Evolutionary conservation across 129 eudicot species (phyloP), one percentile per base, ranked within the genome.

Genomic region (Centella asiatica): DNA sequence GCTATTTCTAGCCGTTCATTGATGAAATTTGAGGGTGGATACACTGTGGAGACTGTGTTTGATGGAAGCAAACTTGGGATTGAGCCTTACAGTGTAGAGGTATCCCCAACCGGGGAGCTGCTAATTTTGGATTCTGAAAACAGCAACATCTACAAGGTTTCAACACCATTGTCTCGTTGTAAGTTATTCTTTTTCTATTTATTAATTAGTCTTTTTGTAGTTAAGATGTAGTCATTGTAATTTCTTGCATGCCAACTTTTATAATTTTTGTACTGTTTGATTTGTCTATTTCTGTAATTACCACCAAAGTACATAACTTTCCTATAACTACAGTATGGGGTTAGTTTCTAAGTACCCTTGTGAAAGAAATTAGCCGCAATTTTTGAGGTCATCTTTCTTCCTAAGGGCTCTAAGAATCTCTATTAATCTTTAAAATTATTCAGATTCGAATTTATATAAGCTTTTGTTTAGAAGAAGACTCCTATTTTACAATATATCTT

Each of bases 61-160:
- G 96, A 92, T 75, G 98, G 98, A 57, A 87, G 86, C 60, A 92
- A 84, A 77, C 84, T 80, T 64, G 98, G 98, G 54, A 87, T 92
- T 74, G 98, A 92, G 47, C 98, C 98, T 37, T 75, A 92, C 52
- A 76, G 88, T 6, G 86, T 92, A 27, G 86, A 82, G 63, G 74
- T 83, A 17, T 74, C 95, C 53, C 79, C 85, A 56, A 61, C 74
- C 57, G 98, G 95, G 19, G 98, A 92, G 44, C 70, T 92, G 70
- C 61, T 92, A 14, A 52, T 92, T 10, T 71, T 87, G 57, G 98
- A 92, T 81, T 87, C 98, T 31, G 83, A 73, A 18, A 92, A 87
- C 50, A 92, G 96, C 70, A 92, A 92, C 69, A 63, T 92, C 28
- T 76, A 87, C 73, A 81, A 76, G 78, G 54, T 92, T 67, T 79